These are phyloP conservation scores for Trametes sanguinea DNA, from an alignment of 768 basidiomycete species.

Conservation along the genomic window DNA sequence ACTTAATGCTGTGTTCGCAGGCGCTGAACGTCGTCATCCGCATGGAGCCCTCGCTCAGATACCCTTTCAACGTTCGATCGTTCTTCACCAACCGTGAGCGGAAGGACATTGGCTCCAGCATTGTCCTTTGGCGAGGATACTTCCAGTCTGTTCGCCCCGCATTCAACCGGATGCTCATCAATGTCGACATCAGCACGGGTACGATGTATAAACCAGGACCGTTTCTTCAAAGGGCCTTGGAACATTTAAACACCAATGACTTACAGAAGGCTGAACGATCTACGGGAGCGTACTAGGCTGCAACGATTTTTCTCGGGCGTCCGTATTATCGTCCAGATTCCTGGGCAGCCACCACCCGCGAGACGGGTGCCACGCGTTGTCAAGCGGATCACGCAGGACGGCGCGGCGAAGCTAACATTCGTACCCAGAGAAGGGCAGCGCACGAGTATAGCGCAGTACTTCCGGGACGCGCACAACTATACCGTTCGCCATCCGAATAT, in stretches of 20 bases:
- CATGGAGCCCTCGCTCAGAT: constrained; percentile 67
- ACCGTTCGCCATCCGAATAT: constrained; percentile 61
- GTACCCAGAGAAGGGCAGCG: constrained; percentile 54
- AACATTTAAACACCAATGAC: constrained; percentile 45
- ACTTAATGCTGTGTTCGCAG: constrained; percentile 34
- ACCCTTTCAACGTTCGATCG: constrained; percentile 73
- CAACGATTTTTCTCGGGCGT: constrained; percentile 59
- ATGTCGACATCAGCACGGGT: constrained; percentile 77
- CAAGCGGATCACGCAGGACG: constrained; percentile 55
- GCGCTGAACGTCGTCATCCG: constrained; percentile 75
- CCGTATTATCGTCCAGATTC: constrained; percentile 43
- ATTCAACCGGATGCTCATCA: constrained; percentile 63
- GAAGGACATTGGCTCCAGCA: constrained; percentile 57
- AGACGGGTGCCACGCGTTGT: constrained; percentile 56
- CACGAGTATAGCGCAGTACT: constrained; percentile 65
- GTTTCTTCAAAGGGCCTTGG: constrained; percentile 59
- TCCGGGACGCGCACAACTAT: constrained; percentile 51
- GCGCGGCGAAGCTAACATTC: constrained; percentile 60
- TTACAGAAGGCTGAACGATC: constrained; percentile 16
- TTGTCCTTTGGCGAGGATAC: constrained; percentile 77
- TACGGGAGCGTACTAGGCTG: constrained; percentile 51
- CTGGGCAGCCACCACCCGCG: constrained; percentile 11
- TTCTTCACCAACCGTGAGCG: constrained; percentile 67
- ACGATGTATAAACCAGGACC: constrained; percentile 71
- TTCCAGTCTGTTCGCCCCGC: constrained; percentile 79